Evolutionary conservation across 1,139 yeast species (phyloP), one percentile per base, ranked within the genome.

Genomic region (Nakaseomyces bracarensis): DNA sequence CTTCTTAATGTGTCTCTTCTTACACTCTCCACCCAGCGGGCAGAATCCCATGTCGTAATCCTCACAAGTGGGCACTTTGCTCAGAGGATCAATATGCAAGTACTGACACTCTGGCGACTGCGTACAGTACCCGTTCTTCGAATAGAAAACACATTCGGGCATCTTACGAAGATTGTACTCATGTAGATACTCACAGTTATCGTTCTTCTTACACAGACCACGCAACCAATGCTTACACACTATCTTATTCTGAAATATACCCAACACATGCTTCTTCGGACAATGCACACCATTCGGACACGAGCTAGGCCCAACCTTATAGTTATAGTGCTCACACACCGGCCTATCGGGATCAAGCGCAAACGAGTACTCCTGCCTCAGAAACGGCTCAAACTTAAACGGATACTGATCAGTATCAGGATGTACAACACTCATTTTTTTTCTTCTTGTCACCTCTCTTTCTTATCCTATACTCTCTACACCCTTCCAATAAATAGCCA

Each of bases 211-310:
- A 65, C 99, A 93, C 29, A 93, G 73, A 0, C 98, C 98, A 53
- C 97, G 75, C 39, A 93, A 75, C 99, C 99, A 91, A 69, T 91
- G 97, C 71, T 93, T 91, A 62, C 98, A 91, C 14, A 91, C 98
- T 43, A 81, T 79, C 66, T 87, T 89, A 63, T 87, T 86, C 51
- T 76, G 75, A 63, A 81, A 86, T 65, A 80, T 79, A 33, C 93
- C 79, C 18, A 85, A 72, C 1, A 86, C 86, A 65, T 91, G 97
- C 57, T 87, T 84, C 64, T 85, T 80, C 21, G 94, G 93, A 60
- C 98, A 91, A 43, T 74, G 72, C 33, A 72, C 70, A 4, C 96
- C 96, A 47, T 81, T 71, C 3, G 96, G 96, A 62, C 98, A 91
- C 27, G 80, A 76, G 30, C 78, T 79, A 38, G 84, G 77, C 19